Evolutionary conservation across 768 basidiomycete species (phyloP).

Genomic region (Brasilioporus rufonigricans): DNA sequence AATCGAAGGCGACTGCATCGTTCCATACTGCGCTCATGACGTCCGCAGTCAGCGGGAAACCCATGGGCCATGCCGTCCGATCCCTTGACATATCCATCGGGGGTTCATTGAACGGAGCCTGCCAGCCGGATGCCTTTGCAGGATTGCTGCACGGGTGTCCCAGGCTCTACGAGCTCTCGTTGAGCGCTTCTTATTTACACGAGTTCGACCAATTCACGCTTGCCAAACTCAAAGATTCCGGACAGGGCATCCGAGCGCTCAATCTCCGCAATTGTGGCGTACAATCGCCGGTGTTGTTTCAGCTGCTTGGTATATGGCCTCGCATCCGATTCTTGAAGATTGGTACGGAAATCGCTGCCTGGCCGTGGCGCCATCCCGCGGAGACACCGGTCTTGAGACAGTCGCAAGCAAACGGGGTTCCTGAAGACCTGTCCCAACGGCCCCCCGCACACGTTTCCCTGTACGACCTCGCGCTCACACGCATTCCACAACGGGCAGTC

Average conservation of each 20-base stretch:
- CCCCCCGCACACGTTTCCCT: constrained; percentile 23
- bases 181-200: constrained; percentile 27
- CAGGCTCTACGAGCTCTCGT: constrained; percentile 34
- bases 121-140: constrained; percentile 11
- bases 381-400: constrained; percentile 11
- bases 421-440: not conserved
- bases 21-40: constrained; percentile 18
- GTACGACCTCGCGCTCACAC: constrained; percentile 41
- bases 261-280: constrained; percentile 34
- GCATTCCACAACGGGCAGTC: constrained; percentile 31
- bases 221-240: constrained; percentile 20
- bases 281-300: constrained; percentile 44
- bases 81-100: constrained; percentile 25
- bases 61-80: constrained; percentile 18
- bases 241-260: constrained; percentile 33
- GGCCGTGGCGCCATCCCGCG: constrained; percentile 28
- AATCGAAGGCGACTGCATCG: not conserved
- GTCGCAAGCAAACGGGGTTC: not conserved
- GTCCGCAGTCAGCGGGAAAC: constrained; percentile 14
- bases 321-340: constrained; percentile 38
- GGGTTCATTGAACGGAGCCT: not conserved
- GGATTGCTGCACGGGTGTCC: constrained; percentile 27
- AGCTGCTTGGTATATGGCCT: constrained; percentile 40
- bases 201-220: constrained; percentile 29
- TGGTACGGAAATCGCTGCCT: constrained; percentile 36